phyloP scores from a whole-genome alignment of 2,329 filamentous ascomycete species.

The Cercospora zeae-maydis region DNA sequence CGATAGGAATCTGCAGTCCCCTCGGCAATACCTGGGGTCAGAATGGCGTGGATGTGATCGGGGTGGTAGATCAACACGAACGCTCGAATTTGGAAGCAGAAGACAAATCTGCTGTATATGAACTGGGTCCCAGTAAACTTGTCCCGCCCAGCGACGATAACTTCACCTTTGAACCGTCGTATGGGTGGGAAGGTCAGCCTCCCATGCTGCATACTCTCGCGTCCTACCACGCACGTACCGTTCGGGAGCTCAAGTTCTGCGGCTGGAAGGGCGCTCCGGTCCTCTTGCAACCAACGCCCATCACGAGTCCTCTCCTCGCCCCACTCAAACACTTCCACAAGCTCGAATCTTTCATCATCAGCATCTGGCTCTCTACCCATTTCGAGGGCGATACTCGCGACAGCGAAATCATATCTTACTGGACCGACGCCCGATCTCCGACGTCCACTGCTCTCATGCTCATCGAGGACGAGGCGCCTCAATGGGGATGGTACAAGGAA shows the following conservation, averaged over 20 bases:
- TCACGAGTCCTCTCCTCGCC: slow-evolving; percentile 39
- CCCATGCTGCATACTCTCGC: slow-evolving; percentile 45
- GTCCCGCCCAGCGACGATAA: slow-evolving; percentile 15
- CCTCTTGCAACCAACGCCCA: slow-evolving; percentile 39
- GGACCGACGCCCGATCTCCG: slow-evolving; percentile 41
- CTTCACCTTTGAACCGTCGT: slow-evolving; percentile 38
- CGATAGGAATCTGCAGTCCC: slow-evolving; percentile 45
- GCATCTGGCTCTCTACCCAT: slow-evolving; percentile 42
- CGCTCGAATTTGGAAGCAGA: slow-evolving; percentile 33
- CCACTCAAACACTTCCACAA: slow-evolving; percentile 44
- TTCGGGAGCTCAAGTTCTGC: slow-evolving; percentile 48
- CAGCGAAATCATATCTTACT: slow-evolving; percentile 44
- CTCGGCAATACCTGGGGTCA: slow-evolving; percentile 47
- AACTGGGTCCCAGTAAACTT: slow-evolving; percentile 25
- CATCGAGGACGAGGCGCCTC: slow-evolving; percentile 32
- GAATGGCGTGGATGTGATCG: slow-evolving; percentile 34
- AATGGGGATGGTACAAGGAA: slow-evolving; percentile 41
- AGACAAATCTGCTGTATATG: slow-evolving; percentile 30
- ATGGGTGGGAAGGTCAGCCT: slow-evolving; percentile 40
- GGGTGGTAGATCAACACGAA: slow-evolving; percentile 22
- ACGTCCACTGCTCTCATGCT: slow-evolving; percentile 40
- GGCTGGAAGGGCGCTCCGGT: slow-evolving; percentile 46
- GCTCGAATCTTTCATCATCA: slow-evolving; percentile 42
- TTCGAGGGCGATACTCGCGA: slow-evolving; percentile 41
- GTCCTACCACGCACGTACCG: slow-evolving; percentile 39